These are phyloP conservation scores for Aspergillus campestris DNA, from an alignment of 495 filamentous ascomycete genomes.

Conservation along the genomic window DNA sequence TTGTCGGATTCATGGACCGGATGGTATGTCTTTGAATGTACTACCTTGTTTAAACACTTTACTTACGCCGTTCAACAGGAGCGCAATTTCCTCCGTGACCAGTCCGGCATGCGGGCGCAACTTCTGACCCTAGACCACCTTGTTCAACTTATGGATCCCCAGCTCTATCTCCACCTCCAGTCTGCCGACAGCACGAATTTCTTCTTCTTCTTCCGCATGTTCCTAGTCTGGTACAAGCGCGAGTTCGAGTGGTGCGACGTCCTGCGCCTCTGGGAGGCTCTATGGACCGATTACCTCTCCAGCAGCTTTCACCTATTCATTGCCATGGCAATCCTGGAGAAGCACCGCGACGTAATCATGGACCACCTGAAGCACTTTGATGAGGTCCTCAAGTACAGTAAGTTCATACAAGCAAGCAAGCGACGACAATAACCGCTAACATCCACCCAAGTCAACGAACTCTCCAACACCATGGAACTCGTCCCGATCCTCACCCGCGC, in stretches of 20 bases:
- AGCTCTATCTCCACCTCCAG: slow-evolving; percentile 84
- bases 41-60: neutral
- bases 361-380: slow-evolving; percentile 90
- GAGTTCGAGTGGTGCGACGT: slow-evolving; percentile 88
- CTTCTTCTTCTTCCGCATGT: slow-evolving; percentile 99
- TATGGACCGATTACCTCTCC: slow-evolving; percentile 89
- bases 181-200: slow-evolving; percentile 92
- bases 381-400: slow-evolving; percentile 93
- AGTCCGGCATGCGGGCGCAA: slow-evolving; percentile 89
- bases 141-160: slow-evolving; percentile 91
- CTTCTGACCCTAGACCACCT: slow-evolving; percentile 86
- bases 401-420: slow-evolving; percentile 17
- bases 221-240: slow-evolving; percentile 96
- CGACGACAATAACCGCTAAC: neutral
- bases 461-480: slow-evolving; percentile 87
- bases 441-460: slow-evolving; percentile 67
- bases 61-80: slow-evolving; percentile 42
- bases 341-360: slow-evolving; percentile 91
- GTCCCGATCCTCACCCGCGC: slow-evolving; percentile 75
- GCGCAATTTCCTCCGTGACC: slow-evolving; percentile 92
- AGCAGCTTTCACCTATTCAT: slow-evolving; percentile 92
- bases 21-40: slow-evolving; percentile 50
- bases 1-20: slow-evolving; percentile 90
- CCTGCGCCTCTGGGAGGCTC: slow-evolving; percentile 78
- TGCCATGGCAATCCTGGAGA: slow-evolving; percentile 90